Base-by-base conservation (phyloP, 1,284 basidiomycete species). In the Violaceomyces palustris region DNA sequence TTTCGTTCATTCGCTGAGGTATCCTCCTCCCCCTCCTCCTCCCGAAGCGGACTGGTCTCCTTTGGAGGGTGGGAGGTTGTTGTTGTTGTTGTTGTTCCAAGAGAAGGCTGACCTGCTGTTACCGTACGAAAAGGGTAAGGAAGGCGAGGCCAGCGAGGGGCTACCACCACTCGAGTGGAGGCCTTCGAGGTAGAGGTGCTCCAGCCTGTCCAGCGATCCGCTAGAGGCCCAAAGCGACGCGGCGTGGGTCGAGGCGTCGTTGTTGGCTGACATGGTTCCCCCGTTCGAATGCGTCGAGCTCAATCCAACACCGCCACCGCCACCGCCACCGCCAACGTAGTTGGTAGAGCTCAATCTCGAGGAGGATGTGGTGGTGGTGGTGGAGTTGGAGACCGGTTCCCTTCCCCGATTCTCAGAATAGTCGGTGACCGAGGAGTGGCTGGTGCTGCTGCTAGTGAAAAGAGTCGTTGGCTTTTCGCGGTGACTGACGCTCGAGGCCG, bases 151-250 rank as follows among this genome's bases (percentile, higher is more conserved):
- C 21, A 23, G 35, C 19, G n/a, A 22, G 21, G 7, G 12, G 12
- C 10, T 23, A 36, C 25, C 7, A 3, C 33, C 25, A 19, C 32
- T 28, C 18, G 41, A 42, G 15, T 49, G 46, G 17, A 49, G 28
- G 21, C 46, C 46, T 26, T 49, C 46, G 22, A 49, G 42, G 27
- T 49, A 49, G 2, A 49, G 40, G 33, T 49, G 46, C 39, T 49
- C 46, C 3, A 49, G 34, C 4, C 46, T 31, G 21, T 49, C 46
- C 25, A 49, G 32, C 24, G 46, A 42, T 2, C 46, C 41, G 33
- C 41, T 42, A 10, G 41, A 35, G 4, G 41, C 41, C 41, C 41
- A 42, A 11, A 42, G 31, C 3, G 41, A 35, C 7, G 34, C 34
- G 9, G 34, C 19, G 4, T 4, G 22, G 21, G 21, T 6, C 4